phyloP scores from a whole-genome alignment of 208 protist genomes.

The Trypanosoma mega region DNA sequence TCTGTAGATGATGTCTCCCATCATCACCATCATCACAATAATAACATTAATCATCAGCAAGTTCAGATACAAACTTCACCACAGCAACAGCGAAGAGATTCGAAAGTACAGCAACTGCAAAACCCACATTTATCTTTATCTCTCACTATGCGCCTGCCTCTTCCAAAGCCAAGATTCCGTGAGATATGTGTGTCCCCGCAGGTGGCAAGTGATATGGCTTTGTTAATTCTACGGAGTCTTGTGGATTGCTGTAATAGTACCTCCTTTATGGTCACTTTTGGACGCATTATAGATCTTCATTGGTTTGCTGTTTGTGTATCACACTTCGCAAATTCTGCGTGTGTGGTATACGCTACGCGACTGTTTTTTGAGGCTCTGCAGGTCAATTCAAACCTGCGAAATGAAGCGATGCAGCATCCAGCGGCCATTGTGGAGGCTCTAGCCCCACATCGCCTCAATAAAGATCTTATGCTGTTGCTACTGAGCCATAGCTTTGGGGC shows the following conservation, averaged over 20 bases:
- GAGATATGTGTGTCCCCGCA: slow-evolving; percentile 22
- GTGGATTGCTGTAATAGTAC: slow-evolving; percentile 49
- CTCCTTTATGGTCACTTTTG: slow-evolving; percentile 45
- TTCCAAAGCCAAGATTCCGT: slow-evolving; percentile 48
- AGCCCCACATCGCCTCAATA: slow-evolving; percentile 51
- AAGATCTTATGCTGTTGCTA: slow-evolving; percentile 71
- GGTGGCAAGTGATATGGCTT: slow-evolving; percentile 43
- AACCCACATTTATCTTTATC: background rate
- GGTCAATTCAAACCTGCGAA: slow-evolving; percentile 41
- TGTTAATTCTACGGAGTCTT: slow-evolving; percentile 53
- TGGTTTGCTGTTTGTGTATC: slow-evolving; percentile 69
- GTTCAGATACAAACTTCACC: too few species aligned
- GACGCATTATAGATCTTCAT: slow-evolving; percentile 46
- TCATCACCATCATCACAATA: too few species aligned
- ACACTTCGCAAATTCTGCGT: slow-evolving; percentile 63
- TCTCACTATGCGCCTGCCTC: background rate
- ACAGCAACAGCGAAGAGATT: too few species aligned
- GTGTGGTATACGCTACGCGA: slow-evolving; percentile 69
- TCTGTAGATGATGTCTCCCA: too few species aligned
- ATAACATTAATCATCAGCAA: too few species aligned
- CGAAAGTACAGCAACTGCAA: background rate
- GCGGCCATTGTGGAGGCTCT: slow-evolving; percentile 60
- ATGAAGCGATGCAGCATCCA: slow-evolving; percentile 54
- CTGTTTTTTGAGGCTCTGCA: slow-evolving; percentile 72
- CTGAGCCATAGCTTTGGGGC: slow-evolving; percentile 59